Evolutionary conservation across 495 filamentous ascomycete genomes (phyloP), one percentile per base, ranked within the genome.

Genomic region (Mycothermus thermophilus): DNA sequence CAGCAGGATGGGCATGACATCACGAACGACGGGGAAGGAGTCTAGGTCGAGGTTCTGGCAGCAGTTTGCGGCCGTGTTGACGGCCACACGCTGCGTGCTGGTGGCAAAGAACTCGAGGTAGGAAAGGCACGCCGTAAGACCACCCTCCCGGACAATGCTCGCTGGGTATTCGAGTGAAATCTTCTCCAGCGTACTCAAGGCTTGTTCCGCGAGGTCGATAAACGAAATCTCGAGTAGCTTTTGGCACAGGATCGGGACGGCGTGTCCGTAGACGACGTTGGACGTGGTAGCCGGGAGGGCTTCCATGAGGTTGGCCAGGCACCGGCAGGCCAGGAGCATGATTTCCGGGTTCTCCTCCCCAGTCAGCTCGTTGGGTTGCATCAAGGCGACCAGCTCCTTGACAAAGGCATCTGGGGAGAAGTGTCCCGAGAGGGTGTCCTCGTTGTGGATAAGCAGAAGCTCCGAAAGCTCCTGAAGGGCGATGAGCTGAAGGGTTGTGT

Each of bases 81-180:
- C 90, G 2, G 92, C 92, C 14, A 88, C 93, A 19, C 92, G 74
- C 55, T 99, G 92, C 3, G 90, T 95, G 52, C 88, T 86, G 8
- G 92, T 96, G 5, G 92, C 78, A 52, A 99, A 99, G 58, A 99
- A 99, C 47, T 99, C 92, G 23, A 99, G 69, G 58, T 85, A 95
- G 2, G 78, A 83, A 35, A 99, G 63, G 47, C 92, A 99, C 17
- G 90, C 92, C 10, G 81, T 88, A 41, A 99, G 64, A 8, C 92
- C 92, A 20, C 88, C 92, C 61, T 95, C 92, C 23, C 87, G 82
- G 14, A 99, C 90, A 45, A 99, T 96, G 19, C 84, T 83, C 3
- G 82, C 79, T 10, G 92, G 92, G 54, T 93, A 99, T 51, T 99
- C 92, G 27, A 86, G 76, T 2, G 92, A 99, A 25, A 99, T 95